Conservation (phyloP, 2,329 filamentous ascomycete genomes). For the Diaporthe nobilis region DNA sequence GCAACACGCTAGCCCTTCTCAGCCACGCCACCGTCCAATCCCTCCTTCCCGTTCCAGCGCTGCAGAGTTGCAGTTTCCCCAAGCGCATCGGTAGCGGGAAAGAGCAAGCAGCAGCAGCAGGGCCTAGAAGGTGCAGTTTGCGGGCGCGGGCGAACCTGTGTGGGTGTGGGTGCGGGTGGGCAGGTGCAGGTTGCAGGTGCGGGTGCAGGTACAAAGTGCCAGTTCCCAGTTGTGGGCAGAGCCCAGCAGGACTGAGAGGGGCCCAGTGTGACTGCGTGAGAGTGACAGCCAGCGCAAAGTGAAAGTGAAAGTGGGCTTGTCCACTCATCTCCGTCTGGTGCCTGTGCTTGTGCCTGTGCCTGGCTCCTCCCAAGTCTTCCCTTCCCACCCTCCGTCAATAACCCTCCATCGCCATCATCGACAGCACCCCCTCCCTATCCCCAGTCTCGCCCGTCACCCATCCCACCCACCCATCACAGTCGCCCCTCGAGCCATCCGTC, state of each 20-base stretch:
- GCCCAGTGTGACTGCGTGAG: constrained; percentile 12
- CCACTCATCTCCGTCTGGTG: constrained; percentile 34
- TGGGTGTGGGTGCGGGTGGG: not conserved
- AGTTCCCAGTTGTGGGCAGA: not conserved
- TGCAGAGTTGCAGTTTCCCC: constrained; percentile 19
- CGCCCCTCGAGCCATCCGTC: constrained; percentile 1
- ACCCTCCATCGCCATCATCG: constrained; percentile 24
- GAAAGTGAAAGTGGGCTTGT: constrained; percentile 28
- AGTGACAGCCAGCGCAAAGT: constrained; percentile 4
- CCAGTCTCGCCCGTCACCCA: not conserved
- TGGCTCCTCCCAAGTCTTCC: constrained; percentile 3
- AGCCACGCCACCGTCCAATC: constrained; percentile 34
- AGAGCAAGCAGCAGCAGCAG: constrained; percentile 7
- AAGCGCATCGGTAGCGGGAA: constrained; percentile 20
- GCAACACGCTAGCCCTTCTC: constrained; percentile 37
- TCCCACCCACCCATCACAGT: not conserved
- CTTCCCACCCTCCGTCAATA: constrained; percentile 24
- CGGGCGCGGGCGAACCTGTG: no score
- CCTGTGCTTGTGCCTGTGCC: constrained; percentile 28
- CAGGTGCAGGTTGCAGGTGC: not conserved
- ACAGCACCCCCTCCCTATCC: not conserved
- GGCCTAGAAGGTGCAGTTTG: not conserved
- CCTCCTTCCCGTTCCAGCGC: constrained; percentile 27
- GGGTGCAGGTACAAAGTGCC: not conserved
- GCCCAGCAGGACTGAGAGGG: not conserved